Conservation (phyloP, 2,329 filamentous ascomycete genomes). For the Diaporthe sp. region DNA sequence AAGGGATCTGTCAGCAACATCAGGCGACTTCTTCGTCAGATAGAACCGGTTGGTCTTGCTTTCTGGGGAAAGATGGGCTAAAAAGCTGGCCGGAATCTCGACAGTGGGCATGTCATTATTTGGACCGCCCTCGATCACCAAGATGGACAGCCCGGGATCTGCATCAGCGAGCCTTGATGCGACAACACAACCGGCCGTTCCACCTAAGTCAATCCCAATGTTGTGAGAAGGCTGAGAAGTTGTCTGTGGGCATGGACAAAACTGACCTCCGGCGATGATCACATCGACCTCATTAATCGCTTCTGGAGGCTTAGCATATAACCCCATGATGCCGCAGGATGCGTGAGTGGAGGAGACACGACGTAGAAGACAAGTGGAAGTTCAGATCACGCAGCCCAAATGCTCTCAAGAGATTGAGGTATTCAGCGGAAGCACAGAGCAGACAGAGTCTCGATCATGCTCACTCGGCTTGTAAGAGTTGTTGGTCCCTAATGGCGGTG, state of each 20-base stretch:
- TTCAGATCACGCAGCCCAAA: not conserved
- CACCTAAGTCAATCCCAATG: slow-evolving; percentile 51
- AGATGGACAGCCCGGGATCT: slow-evolving; percentile 62
- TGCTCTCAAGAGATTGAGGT: not conserved
- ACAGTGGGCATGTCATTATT: slow-evolving; percentile 66
- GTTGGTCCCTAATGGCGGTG: not conserved
- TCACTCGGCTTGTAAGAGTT: not conserved
- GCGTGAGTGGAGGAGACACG: not conserved
- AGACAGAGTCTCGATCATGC: not conserved
- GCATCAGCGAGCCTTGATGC: slow-evolving; percentile 65
- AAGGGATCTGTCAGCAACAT: slow-evolving; percentile 59
- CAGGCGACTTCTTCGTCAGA: slow-evolving; percentile 58
- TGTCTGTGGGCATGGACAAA: not conserved
- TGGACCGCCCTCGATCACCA: slow-evolving; percentile 67
- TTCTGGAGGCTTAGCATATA: slow-evolving; percentile 45
- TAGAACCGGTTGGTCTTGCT: slow-evolving; percentile 61
- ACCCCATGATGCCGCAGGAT: slow-evolving; percentile 19
- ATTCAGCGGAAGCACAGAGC: not conserved
- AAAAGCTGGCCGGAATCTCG: slow-evolving; percentile 63
- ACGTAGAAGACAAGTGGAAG: not conserved
- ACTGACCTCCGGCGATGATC: slow-evolving; percentile 63
- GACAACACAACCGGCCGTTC: slow-evolving; percentile 63
- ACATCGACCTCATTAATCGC: slow-evolving; percentile 62
- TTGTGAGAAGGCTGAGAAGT: not conserved
- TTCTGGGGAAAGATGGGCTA: slow-evolving; percentile 57